Evolutionary conservation across 23 red algal genomes (phyloP), one percentile per base, ranked within the genome.

Genomic region (Cyanidioschyzon merolae): DNA sequence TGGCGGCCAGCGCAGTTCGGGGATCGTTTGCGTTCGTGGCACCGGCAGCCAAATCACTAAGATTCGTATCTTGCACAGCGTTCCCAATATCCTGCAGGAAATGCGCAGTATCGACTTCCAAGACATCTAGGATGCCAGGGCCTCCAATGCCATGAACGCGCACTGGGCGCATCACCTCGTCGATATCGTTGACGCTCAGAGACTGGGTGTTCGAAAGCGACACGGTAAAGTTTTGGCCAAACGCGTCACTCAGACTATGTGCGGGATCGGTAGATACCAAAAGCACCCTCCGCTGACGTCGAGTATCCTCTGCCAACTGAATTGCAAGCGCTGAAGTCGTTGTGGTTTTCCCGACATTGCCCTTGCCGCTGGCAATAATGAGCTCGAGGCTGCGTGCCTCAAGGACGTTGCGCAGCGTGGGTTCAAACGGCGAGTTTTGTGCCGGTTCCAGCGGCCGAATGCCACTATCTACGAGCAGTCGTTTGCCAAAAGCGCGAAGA

Each of bases 231-330:
- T 89, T 88, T 71, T 92, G 84, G 37, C 38, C 79, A 67, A 98
- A 98, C 15, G 94, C 94, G 50, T 98, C 94, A 1, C 83, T 88
- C 0, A 98, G 81, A 68, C 90, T 98, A 80, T 98, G 94, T 16
- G 94, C 94, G 12, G 94, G 94, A 79, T 98, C 94, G 1, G 94
- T 98, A 21, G 94, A 98, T 3, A 98, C 87, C 18, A 98, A 59
- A 1, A 98, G 68, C 12, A 91, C 86, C 12, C 84, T 78, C 71
- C 79, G 83, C 1, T 79, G 57, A 40, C 67, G 76, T 41, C 80
- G 82, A 21, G 31, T 7, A 26, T 83, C 63, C 32, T 83, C 85
- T 0, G 76, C 67, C 30, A 98, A 76, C 0, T 86, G 74, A 16
- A 85, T 85, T n/a, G 88, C 94, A 1, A 98, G 39, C 7, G 84